phyloP scores from a whole-genome alignment of 2,329 filamentous ascomycete genomes.

The Beauveria brongniartii region DNA sequence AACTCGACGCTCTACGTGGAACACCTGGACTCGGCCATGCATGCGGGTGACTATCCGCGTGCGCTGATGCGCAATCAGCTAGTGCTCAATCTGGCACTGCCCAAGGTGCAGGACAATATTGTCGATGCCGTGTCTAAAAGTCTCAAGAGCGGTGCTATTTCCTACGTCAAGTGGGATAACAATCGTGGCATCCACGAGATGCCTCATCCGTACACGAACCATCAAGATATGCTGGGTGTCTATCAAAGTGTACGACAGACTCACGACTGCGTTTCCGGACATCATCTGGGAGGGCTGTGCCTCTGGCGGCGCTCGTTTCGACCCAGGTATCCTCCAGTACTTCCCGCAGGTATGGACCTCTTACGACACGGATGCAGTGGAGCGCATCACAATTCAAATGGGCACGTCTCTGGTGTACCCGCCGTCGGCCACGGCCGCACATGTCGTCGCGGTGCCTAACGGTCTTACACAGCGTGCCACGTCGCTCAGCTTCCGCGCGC shows the following conservation, averaged over 20 bases:
- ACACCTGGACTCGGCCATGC: constrained; percentile 57
- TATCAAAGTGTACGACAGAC: constrained; percentile 52
- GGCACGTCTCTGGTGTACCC: constrained; percentile 58
- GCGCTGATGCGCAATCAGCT: constrained; percentile 50
- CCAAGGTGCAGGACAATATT: constrained; percentile 56
- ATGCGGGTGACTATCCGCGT: constrained; percentile 47
- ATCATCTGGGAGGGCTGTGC: constrained; percentile 61
- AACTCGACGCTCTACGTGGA: constrained; percentile 51
- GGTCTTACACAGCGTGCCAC: constrained; percentile 46
- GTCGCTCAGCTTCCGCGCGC: constrained; percentile 51
- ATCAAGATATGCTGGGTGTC: constrained; percentile 55
- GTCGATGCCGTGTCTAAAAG: constrained; percentile 47
- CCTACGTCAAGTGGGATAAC: constrained; percentile 62
- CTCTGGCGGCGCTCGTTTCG: constrained; percentile 56
- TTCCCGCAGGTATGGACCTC: constrained; percentile 60
- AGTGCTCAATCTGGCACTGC: constrained; percentile 51
- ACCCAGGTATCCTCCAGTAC: constrained; percentile 54
- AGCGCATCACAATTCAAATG: constrained; percentile 54
- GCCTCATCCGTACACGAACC: constrained; percentile 42
- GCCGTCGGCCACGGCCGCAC: constrained; percentile 56
- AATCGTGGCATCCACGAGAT: constrained; percentile 57
- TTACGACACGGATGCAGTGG: constrained; percentile 55
- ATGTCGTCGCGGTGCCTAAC: constrained; percentile 54
- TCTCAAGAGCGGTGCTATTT: constrained; percentile 43
- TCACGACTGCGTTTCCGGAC: constrained; percentile 52